Percentiles rank a stretch among this genome's conserved stretches.
phyloP scores from a whole-genome alignment of 495 filamentous ascomycete species.

The Xylaria castorea region DNA sequence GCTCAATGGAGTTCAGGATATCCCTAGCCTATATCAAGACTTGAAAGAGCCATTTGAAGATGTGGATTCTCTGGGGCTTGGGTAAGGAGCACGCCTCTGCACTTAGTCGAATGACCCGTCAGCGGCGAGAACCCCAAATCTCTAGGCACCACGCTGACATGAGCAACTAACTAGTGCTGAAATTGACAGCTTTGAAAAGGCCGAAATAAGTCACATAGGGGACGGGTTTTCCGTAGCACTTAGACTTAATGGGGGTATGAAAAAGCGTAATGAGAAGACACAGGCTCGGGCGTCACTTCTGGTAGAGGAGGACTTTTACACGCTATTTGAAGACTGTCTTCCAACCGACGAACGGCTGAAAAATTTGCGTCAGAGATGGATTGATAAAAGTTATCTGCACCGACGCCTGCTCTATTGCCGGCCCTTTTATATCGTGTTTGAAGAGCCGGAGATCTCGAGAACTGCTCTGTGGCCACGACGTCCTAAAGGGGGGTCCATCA shows the following conservation, averaged over 20 bases:
- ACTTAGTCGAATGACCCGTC: not conserved
- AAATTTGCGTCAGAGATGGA: conserved; percentile 1
- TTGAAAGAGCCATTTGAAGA: not conserved
- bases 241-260: not conserved
- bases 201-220: not conserved
- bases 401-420: not conserved
- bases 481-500: not conserved
- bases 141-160: not conserved
- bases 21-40: not conserved
- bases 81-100: not conserved
- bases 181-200: not conserved
- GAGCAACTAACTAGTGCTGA: not conserved
- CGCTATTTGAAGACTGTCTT: conserved; percentile 1
- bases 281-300: not conserved
- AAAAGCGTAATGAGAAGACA: not conserved
- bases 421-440: not conserved
- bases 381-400: not conserved
- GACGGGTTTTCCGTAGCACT: not conserved
- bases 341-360: not conserved
- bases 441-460: not conserved
- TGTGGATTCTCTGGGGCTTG: not conserved
- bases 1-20: not conserved
- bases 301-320: not conserved
- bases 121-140: not conserved
- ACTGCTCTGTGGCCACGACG: not conserved